These are phyloP conservation scores for Corchorus capsularis DNA, from an alignment of 345 rosid species.

Conservation along the genomic window DNA sequence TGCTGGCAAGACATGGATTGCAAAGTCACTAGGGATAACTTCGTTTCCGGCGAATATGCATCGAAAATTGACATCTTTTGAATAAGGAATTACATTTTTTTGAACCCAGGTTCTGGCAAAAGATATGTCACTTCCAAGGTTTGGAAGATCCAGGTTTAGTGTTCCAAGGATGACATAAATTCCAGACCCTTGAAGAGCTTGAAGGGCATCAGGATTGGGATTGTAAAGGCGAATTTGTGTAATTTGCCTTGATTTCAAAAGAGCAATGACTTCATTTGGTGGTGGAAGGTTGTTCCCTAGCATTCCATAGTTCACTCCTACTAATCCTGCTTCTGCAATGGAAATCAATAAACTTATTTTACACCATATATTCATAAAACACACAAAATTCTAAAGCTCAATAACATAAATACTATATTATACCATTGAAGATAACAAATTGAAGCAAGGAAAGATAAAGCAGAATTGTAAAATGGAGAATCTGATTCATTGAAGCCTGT, in stretches of 20 bases:
- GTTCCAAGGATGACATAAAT: conserved; percentile 14
- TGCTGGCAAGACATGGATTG: not conserved
- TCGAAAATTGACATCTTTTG: not conserved
- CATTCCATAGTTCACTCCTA: conserved; percentile 13
- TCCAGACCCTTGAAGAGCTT: not conserved
- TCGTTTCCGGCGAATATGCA: conserved; percentile 1
- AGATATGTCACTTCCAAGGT: not conserved
- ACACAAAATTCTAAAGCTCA: not conserved
- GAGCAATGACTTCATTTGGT: conserved; percentile 4
- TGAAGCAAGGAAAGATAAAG: not conserved
- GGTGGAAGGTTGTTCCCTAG: conserved; percentile 15
- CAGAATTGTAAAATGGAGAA: not conserved
- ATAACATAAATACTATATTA: not conserved
- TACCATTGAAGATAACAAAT: not conserved
- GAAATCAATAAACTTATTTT: not conserved
- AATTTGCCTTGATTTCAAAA: not conserved
- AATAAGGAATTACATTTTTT: not conserved
- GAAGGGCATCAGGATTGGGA: conserved; percentile 7
- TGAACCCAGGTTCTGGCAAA: conserved; percentile 6
- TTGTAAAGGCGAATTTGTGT: not conserved
- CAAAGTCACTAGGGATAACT: conserved; percentile 1
- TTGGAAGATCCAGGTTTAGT: conserved; percentile 4
- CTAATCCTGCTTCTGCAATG: not conserved
- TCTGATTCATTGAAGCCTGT: not conserved
- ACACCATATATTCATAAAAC: not conserved